phyloP scores from a whole-genome alignment of 495 filamentous ascomycete genomes.

The Aspergillus asperescens region DNA sequence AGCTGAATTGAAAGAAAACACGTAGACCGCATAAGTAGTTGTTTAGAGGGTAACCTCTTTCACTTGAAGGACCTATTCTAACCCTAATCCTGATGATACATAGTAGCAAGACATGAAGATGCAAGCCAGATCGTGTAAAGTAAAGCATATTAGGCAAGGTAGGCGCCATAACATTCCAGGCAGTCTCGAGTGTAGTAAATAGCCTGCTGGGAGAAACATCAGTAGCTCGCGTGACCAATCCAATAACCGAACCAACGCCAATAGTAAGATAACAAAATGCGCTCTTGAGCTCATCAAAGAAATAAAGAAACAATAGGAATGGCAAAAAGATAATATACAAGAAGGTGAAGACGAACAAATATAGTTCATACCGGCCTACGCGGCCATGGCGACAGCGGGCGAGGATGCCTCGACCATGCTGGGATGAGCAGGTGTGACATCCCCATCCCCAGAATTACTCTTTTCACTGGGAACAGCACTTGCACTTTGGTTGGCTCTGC shows the following conservation, averaged over 20 bases:
- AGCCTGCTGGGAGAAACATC: neutral
- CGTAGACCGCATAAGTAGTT: no score
- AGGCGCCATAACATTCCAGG: neutral
- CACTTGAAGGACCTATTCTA: neutral
- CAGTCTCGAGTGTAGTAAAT: neutral
- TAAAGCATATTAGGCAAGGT: neutral
- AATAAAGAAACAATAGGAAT: conserved; percentile 11
- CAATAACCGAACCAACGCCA: conserved; percentile 14
- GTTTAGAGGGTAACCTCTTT: no score
- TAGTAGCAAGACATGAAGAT: conserved; percentile 11
- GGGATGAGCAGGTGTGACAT: conserved; percentile 37
- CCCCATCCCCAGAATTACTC: conserved; percentile 58
- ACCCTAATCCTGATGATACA: conserved; percentile 13
- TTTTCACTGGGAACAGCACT: conserved; percentile 58
- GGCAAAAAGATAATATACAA: conserved; percentile 20
- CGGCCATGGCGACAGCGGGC: conserved; percentile 42
- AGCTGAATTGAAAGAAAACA: no score
- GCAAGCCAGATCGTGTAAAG: conserved; percentile 5
- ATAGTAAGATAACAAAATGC: conserved; percentile 7
- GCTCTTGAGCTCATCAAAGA: conserved; percentile 1
- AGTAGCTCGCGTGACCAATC: conserved; percentile 12
- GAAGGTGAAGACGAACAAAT: conserved; percentile 8
- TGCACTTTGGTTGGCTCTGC: conserved; percentile 69
- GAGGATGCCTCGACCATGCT: conserved; percentile 42
- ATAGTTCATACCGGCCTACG: conserved; percentile 17